Evolutionary conservation across 2,329 filamentous ascomycete species (phyloP), one percentile per base, ranked within the genome.

Genomic region (Fusarium xylarioides): DNA sequence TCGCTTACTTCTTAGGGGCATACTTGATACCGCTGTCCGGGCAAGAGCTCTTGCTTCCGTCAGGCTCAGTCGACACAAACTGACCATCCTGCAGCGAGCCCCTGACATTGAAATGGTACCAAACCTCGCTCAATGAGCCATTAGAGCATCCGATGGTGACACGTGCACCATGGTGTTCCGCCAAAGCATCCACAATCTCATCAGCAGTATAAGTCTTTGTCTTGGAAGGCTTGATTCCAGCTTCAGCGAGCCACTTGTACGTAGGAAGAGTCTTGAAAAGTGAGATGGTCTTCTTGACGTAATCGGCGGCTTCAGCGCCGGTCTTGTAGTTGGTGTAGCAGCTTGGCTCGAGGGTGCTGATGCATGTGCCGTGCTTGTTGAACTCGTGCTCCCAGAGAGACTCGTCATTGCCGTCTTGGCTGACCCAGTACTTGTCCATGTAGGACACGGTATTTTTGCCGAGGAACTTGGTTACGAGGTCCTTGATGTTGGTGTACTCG

Each of bases 301-400:
- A 94, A 77, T 93, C 91, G 9, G 89, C 87, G 2, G 91, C 90
- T 77, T 94, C 92, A 68, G 92, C 85, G 16, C 88, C 88, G 0
- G 87, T 82, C 59, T 86, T 80, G 79, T 93, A 92, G 74, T 84
- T 78, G 6, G 82, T 81, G 82, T 94, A 95, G 84, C 92, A 95
- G 23, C 82, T 81, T 0, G 92, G 88, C 50, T 91, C 85, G 4
- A 94, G 85, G 1, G 92, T 95, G 76, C 86, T 90, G 72, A 94
- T 89, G 81, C 92, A 94, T n/a, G 86, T 87, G 62, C 92, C 93
- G 79, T 95, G 92, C 80, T 93, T 94, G 73, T 85, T 84, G 89
- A 90, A 94, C 81, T 94, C 92, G 80, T 94, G 92, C 79, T 92
- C 85, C 92, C 92, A 95, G 69, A 95, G 88, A 15, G 83, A 83